Evolutionary conservation across 2,329 filamentous ascomycete species (phyloP).

Genomic region (Cercospora nicotianae): DNA sequence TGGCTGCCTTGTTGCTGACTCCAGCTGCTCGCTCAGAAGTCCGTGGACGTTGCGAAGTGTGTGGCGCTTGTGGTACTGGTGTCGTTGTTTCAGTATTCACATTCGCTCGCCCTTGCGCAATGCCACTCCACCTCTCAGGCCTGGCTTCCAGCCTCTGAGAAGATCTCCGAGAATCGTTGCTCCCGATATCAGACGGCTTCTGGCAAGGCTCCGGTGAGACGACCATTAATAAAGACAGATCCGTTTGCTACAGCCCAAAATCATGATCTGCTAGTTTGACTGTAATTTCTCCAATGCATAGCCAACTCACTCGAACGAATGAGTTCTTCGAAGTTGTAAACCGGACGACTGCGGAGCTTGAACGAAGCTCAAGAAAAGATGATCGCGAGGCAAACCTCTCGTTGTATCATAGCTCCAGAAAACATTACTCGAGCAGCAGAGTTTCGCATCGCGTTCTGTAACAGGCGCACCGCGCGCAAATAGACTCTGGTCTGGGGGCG

Average conservation of each 20-base stretch:
- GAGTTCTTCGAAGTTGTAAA: not conserved
- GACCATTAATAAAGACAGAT: not conserved
- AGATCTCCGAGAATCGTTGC: not conserved
- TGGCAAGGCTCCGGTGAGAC: slow-evolving; percentile 5
- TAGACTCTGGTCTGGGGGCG: not conserved
- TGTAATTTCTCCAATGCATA: not conserved
- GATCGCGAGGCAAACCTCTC: not conserved
- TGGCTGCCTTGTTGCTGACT: not conserved
- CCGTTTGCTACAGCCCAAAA: not conserved
- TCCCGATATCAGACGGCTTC: slow-evolving; percentile 6
- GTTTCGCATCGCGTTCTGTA: slow-evolving; percentile 15
- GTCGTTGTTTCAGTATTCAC: not conserved
- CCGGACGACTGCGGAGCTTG: not conserved
- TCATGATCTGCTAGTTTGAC: not conserved
- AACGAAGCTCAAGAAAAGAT: slow-evolving; percentile 1
- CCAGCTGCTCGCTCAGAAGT: not conserved
- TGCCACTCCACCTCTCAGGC: slow-evolving; percentile 13
- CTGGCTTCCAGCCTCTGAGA: slow-evolving; percentile 8
- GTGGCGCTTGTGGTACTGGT: not conserved
- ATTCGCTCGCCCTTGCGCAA: slow-evolving; percentile 10
- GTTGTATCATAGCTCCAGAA: slow-evolving; percentile 9
- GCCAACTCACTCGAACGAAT: not conserved
- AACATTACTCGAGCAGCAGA: slow-evolving; percentile 13
- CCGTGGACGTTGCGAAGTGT: not conserved
- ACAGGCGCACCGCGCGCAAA: not conserved